phyloP scores from a whole-genome alignment of 2,329 filamentous ascomycete genomes.

The Ascocoryne sarcoides region DNA sequence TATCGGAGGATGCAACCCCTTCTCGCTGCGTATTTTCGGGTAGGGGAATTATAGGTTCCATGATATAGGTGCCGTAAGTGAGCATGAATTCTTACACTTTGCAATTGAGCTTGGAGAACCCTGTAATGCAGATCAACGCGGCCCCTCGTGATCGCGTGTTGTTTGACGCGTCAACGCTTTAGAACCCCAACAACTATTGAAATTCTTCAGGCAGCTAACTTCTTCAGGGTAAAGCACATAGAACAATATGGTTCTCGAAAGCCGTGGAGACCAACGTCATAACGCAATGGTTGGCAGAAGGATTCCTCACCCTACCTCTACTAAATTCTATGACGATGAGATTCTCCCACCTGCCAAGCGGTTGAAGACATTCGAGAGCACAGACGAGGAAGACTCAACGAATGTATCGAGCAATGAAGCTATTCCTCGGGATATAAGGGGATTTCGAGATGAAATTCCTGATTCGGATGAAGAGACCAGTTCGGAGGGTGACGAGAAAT shows the following conservation, averaged over 20 bases:
- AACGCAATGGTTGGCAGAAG: conserved; percentile 21
- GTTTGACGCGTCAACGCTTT: not conserved
- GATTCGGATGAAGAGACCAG: conserved; percentile 30
- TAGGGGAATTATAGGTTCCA: too few species aligned
- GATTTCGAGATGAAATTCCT: conserved; percentile 27
- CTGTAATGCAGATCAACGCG: too few species aligned
- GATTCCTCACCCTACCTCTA: conserved; percentile 19
- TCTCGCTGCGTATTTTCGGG: too few species aligned
- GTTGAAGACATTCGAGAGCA: conserved; percentile 22
- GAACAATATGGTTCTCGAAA: conserved; percentile 21
- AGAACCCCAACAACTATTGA: not conserved
- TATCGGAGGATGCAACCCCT: conserved; percentile 5
- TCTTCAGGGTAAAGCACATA: too few species aligned
- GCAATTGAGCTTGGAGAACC: too few species aligned
- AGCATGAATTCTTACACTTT: not conserved
- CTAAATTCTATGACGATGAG: conserved; percentile 20
- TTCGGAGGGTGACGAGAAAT: conserved; percentile 25
- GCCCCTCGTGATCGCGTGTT: too few species aligned
- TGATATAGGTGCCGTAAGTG: too few species aligned
- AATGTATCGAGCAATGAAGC: conserved; percentile 21
- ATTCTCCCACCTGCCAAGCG: conserved; percentile 21
- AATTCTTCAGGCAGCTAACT: too few species aligned
- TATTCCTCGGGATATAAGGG: conserved; percentile 5
- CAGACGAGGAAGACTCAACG: conserved; percentile 18
- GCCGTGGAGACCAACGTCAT: conserved; percentile 7